These are phyloP conservation scores for Cladosporium colombiae DNA, from an alignment of 2,329 filamentous ascomycete genomes.

Conservation along the genomic window DNA sequence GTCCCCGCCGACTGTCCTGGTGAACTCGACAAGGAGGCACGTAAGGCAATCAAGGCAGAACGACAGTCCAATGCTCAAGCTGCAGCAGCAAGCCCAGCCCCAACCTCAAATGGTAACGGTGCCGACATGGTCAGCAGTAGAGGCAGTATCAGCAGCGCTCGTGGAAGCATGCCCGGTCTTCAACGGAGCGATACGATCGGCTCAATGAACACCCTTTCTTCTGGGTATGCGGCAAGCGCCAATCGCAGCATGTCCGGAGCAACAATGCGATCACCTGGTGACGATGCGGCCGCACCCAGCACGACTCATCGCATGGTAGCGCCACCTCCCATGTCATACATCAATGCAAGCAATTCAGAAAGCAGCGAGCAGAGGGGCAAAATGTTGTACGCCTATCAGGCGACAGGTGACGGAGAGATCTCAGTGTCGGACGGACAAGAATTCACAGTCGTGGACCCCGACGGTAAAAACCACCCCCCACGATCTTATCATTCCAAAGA, in stretches of 20 bases:
- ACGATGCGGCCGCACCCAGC: slow-evolving; percentile 22
- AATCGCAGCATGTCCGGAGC: slow-evolving; percentile 71
- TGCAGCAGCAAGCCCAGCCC: slow-evolving; percentile 29
- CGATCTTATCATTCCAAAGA: slow-evolving; percentile 13
- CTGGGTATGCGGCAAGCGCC: slow-evolving; percentile 79
- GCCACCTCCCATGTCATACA: slow-evolving; percentile 81
- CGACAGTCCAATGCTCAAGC: slow-evolving; percentile 77
- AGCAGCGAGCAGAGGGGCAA: slow-evolving; percentile 68
- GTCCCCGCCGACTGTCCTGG: slow-evolving; percentile 94
- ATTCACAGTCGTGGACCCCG: slow-evolving; percentile 76
- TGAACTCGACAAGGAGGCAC: slow-evolving; percentile 90
- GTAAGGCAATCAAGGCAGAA: slow-evolving; percentile 86
- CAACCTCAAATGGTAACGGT: slow-evolving; percentile 30
- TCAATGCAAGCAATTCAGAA: slow-evolving; percentile 56
- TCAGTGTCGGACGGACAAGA: slow-evolving; percentile 77
- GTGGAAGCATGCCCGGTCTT: slow-evolving; percentile 66
- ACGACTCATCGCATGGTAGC: slow-evolving; percentile 70
- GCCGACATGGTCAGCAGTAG: slow-evolving; percentile 31
- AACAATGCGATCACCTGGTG: slow-evolving; percentile 52
- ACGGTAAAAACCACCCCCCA: slow-evolving; percentile 63
- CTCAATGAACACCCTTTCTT: slow-evolving; percentile 72
- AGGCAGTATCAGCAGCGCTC: slow-evolving; percentile 32
- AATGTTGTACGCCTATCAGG: slow-evolving; percentile 88
- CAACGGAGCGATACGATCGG: slow-evolving; percentile 85
- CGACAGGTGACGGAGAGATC: slow-evolving; percentile 77